Percentiles rank a stretch among this genome's conserved stretches.
Evolutionary conservation across 2,329 filamentous ascomycete genomes (phyloP).

Genomic region (Aspergillus sp.): DNA sequence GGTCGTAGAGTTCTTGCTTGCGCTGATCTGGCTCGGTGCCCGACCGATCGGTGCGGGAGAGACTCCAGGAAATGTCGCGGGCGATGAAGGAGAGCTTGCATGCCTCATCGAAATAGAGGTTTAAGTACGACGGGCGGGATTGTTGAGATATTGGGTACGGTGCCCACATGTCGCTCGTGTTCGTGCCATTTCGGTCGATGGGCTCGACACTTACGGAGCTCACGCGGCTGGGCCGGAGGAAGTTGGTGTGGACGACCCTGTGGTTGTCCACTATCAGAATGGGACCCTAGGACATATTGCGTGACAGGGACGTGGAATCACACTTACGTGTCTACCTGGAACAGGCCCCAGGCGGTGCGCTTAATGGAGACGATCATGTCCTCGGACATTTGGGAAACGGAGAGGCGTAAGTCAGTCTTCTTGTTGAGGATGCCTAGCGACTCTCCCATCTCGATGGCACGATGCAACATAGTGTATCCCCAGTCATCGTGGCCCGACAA

Average conservation of each 20-base stretch:
- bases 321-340: conserved; percentile 31
- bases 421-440: conserved; percentile 25
- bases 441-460: conserved; percentile 28
- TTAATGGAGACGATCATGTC: conserved; percentile 26
- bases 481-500: conserved; percentile 29
- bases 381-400: conserved; percentile 18
- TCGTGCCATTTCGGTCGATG: conserved; percentile 9
- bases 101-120: conserved; percentile 24
- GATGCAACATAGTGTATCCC: conserved; percentile 32
- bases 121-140: conserved; percentile 15
- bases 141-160: conserved; percentile 18
- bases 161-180: conserved; percentile 13
- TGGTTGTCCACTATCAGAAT: background rate
- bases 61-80: conserved; percentile 18
- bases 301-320: no score
- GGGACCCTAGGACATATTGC: no score
- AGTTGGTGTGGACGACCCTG: conserved; percentile 25
- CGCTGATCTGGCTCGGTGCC: background rate
- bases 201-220: conserved; percentile 16
- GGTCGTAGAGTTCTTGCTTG: conserved; percentile 17
- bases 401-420: conserved; percentile 11
- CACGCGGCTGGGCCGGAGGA: conserved; percentile 21
- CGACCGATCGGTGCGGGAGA: background rate
- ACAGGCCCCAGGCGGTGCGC: conserved; percentile 29
- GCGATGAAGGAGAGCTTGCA: conserved; percentile 24